phyloP scores from a whole-genome alignment of 108 stramenopile genomes.

The Pseudonitzschia delicatissima region DNA sequence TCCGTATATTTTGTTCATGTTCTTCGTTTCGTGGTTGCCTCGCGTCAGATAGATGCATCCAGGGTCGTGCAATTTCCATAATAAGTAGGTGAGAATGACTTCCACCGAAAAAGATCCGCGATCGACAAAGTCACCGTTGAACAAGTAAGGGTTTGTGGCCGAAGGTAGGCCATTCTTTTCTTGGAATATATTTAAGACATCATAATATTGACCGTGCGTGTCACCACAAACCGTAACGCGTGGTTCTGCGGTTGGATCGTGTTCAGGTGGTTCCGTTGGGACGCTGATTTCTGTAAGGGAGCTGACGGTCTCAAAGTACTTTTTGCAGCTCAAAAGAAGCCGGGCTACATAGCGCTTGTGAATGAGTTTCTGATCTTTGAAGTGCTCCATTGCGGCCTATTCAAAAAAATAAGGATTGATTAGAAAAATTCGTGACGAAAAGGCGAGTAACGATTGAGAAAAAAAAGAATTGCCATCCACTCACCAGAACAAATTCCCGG shows the following conservation, averaged over 20 bases:
- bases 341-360: conserved; percentile 91
- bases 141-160: conserved; percentile 88
- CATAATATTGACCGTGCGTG: conserved; percentile 99
- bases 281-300: conserved; percentile 74
- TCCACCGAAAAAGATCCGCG: conserved; percentile 95
- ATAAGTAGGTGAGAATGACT: conserved; percentile 89
- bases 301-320: conserved; percentile 55
- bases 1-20: conserved; percentile 99
- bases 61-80: conserved; percentile 87
- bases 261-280: conserved; percentile 52
- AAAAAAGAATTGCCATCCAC: conserved; percentile 7
- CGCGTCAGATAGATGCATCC: conserved; percentile 82
- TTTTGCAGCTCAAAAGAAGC: conserved; percentile 65
- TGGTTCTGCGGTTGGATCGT: conserved; percentile 42
- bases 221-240: conserved; percentile 93
- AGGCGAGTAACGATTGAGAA: neutral
- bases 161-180: conserved; percentile 89
- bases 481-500: conserved; percentile 85
- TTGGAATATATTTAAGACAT: conserved; percentile 94
- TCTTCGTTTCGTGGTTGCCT: conserved; percentile 99
- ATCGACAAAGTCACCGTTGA: conserved; percentile 99
- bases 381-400: conserved; percentile 76
- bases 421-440: neutral
- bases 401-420: neutral
- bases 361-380: conserved; percentile 89